Conservation (phyloP, 208 protist genomes). For the Leptomonas seymouri region DNA sequence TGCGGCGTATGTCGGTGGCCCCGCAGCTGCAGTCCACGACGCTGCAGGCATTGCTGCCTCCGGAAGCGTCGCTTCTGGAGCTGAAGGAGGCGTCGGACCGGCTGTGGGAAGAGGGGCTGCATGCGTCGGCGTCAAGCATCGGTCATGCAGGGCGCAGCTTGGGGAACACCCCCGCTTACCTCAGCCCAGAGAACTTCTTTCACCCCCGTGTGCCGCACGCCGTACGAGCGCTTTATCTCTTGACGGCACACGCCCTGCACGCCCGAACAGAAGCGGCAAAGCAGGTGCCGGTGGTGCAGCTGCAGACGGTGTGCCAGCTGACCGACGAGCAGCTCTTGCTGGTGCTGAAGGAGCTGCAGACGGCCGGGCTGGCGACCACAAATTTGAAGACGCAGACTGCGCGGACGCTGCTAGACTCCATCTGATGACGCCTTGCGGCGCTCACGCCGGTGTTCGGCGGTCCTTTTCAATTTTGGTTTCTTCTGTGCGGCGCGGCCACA, state of each 20-base stretch:
- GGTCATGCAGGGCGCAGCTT: no score
- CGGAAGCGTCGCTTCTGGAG: slow-evolving; percentile 54
- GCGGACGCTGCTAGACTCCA: slow-evolving; percentile 35
- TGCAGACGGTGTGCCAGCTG: slow-evolving; percentile 65
- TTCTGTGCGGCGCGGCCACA: no score
- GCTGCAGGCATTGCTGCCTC: slow-evolving; percentile 44
- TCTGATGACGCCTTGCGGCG: no score
- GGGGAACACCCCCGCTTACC: background rate
- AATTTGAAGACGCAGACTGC: slow-evolving; percentile 49
- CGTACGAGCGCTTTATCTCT: slow-evolving; percentile 64
- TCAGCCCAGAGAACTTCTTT: slow-evolving; percentile 55
- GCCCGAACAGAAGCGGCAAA: slow-evolving; percentile 38
- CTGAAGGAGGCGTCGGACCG: slow-evolving; percentile 29
- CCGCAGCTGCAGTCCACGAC: slow-evolving; percentile 45
- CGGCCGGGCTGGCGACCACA: slow-evolving; percentile 40
- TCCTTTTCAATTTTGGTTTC: slow-evolving; percentile 10
- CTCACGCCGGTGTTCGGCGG: no score
- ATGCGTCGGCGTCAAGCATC: background rate
- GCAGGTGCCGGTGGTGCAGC: slow-evolving; percentile 54
- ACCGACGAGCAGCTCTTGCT: slow-evolving; percentile 59
- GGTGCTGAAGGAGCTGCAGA: slow-evolving; percentile 57
- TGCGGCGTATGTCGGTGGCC: slow-evolving; percentile 36
- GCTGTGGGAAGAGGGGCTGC: slow-evolving; percentile 12
- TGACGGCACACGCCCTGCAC: slow-evolving; percentile 50
- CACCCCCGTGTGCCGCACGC: slow-evolving; percentile 47